Base-by-base conservation (phyloP, 108 stramenopile genomes). In the Skeletonema marinoi region DNA sequence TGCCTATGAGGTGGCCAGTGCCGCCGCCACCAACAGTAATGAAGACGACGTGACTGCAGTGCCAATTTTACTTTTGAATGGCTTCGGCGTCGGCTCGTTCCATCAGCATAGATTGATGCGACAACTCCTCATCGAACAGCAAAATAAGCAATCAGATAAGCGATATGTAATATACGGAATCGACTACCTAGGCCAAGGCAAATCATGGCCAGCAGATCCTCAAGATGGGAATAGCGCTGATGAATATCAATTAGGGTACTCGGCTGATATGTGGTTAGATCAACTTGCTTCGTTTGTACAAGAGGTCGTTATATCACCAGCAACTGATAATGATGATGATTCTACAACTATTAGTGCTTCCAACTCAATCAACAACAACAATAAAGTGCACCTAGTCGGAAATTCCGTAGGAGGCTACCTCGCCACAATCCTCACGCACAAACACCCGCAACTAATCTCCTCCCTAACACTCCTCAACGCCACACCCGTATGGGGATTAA, bases 401-500 rank as follows among this genome's bases (percentile, higher is more conserved):
- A 95, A 95, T 61, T 82, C 80, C 38, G 88, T 95, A 0, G 94
- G 94, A 4, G 94, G 92, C 16, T 87, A 93, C 73, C 68, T 95
- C 17, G 86, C 90, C 42, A 87, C 85, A 2, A 76, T 88, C 16
- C 67, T 95, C 1, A 84, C 92, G 25, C 32, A 50, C 11, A 75
- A 68, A 16, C 76, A 88, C 66, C 92, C 90, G 2, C 82, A 88
- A 62, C 68, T 89, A 35, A 63, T 91, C 0, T 77, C 74, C 3
- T 70, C 82, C 14, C 71, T 95, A 19, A 78, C 84, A 38, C 72
- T 95, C 5, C 54, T 95, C 69, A 95, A 95, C 80, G 88, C 92
- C 30, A 95, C 94, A n/a, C 94, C 94, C 1, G 88, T 95, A 3
- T 95, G 94, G 94, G 94, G 94, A 33, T 71, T 90, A 11, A 95